Evolutionary conservation across 176 grass and related monocot genomes (phyloP), one percentile per base, ranked within the genome.

Genomic region (Chrysopogon serrulatus): DNA sequence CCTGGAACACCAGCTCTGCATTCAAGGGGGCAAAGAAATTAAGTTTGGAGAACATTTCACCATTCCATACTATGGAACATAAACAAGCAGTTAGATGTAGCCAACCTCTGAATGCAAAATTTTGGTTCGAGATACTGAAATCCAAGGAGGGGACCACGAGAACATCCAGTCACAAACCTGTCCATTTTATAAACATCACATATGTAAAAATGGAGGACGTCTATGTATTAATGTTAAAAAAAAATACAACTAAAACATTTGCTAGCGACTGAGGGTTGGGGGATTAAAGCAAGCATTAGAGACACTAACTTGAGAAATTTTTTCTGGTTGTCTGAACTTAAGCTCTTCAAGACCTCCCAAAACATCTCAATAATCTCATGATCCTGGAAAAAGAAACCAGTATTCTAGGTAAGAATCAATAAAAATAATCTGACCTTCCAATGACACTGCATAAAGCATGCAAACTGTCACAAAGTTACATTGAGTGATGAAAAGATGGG

Each of bases 101-200:
- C 5, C 10, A 87, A 99, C 96, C 96, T 96, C 61, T 96, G 96
- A 78, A 99, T 99, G 87, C 96, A 99, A 71, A 99, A 99, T 76
- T 96, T 96, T 14, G 96, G 96, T 78, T 99, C 96, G 19, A 99
- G 93, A 84, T 94, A 96, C 78, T 99, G 92, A 80, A 99, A 99
- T 77, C 96, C 96, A 61, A 96, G 93, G 79, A 99, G 93, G 47
- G 96, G 96, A 4, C 96, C 96, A 79, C 96, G 92, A 88, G 96
- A 99, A 83, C 96, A 99, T 81, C 96, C 96, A 17, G 96, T 99
- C 51, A 96, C 96, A 87, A 99, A 99, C 85, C 96, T 98, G 83
- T 47, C 72, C 71, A 89, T 64, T 76, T 74, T n/a, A n/a, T 21
- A 57, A 24, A 57, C 54, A 59, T 26, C 10, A 59, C 10, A 59